Evolutionary conservation across 1,139 yeast genomes (phyloP), one percentile per base, ranked within the genome.

Genomic region (Trichomonascaceae sp.): DNA sequence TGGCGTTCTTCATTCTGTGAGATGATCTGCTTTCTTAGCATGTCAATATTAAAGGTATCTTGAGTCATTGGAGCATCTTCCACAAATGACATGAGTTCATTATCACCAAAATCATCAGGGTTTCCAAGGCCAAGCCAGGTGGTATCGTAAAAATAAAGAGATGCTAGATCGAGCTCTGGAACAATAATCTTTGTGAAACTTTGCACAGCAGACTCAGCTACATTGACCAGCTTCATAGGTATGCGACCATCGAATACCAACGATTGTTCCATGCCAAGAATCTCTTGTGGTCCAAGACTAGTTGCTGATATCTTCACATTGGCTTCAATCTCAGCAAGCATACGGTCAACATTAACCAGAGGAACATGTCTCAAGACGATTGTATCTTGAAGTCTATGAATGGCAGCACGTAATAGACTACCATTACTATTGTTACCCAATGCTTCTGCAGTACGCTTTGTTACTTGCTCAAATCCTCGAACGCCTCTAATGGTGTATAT

Each of bases 401-500:
- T 59, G 0, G 70, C 65, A 17, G 55, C 52, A 18, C 50, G 53
- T 39, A 18, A 15, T 18, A 51, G 57, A 10, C 56, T 43, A 3
- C 58, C 62, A 1, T 50, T 9, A 64, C 62, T 59, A 62, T 70
- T 57, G 50, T 64, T 57, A 63, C 73, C 66, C 30, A 45, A 49
- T 59, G 74, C 57, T 59, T 69, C 69, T 53, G 67, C 66, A 6
- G 62, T 65, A 59, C 74, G 63, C 50, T 67, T 67, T 53, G 72
- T 63, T 57, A 83, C 76, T 60, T 83, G 66, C 43, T 84, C 85
- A 22, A 89, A 76, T 58, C 86, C 83, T 32, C 83, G 82, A 27
- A 86, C 78, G 15, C 87, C 86, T 3, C 89, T 78, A 54, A 87
- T 75, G 0, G 89, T 82, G 66, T 84, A 85, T 67, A 83, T 75